Evolutionary conservation across 2,329 filamentous ascomycete genomes (phyloP).

Genomic region (Cercospora zeae-maydis): DNA sequence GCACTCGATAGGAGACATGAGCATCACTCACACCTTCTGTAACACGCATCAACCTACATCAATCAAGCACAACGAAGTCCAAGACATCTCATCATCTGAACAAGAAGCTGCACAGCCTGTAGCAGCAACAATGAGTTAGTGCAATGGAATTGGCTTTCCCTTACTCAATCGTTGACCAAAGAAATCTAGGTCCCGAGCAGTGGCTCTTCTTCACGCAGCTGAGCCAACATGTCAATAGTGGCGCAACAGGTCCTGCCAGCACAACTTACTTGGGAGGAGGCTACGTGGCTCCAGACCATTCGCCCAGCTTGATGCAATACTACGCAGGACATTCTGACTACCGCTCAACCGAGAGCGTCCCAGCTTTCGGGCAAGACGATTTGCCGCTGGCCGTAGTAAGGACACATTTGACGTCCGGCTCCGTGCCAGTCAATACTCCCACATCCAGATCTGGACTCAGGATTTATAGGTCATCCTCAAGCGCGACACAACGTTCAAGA

Average conservation of each 20-base stretch:
- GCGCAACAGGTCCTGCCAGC: background rate
- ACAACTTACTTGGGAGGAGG: background rate
- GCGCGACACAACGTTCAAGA: background rate
- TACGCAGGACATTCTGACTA: background rate
- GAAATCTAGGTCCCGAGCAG: background rate
- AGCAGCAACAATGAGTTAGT: background rate
- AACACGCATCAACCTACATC: background rate
- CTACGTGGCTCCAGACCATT: background rate
- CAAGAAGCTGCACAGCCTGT: background rate
- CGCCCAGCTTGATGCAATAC: background rate
- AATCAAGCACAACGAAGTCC: background rate
- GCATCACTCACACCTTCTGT: background rate
- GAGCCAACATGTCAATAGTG: background rate
- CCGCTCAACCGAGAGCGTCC: background rate
- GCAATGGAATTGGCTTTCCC: background rate
- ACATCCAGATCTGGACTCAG: background rate
- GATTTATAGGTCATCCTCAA: background rate
- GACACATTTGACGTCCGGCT: background rate
- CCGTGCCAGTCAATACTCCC: background rate
- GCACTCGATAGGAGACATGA: background rate
- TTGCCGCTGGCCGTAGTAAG: background rate
- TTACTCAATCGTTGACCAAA: background rate
- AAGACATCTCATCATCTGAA: background rate
- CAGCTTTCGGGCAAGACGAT: background rate
- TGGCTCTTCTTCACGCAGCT: background rate